Conservation (phyloP, 2,329 filamentous ascomycete genomes). For the Graphilbum sp. region DNA sequence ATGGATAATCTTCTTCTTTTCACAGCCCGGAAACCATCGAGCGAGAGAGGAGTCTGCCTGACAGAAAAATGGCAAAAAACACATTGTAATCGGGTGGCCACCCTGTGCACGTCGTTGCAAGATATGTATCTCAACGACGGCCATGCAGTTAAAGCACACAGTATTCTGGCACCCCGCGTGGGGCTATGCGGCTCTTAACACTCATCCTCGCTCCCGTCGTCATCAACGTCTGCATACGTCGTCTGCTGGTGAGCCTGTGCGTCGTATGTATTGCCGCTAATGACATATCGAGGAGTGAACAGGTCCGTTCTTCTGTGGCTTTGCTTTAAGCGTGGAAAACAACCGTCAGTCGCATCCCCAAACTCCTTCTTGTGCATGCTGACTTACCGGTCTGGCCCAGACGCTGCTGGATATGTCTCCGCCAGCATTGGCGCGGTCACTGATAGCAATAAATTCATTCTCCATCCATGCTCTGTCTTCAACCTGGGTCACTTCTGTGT, state of each 20-base stretch:
- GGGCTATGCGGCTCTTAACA: conserved; percentile 4
- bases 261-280: background rate
- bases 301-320: conserved; percentile 1
- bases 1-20: too few species aligned
- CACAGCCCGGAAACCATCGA: too few species aligned
- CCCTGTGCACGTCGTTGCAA: too few species aligned
- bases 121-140: too few species aligned
- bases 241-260: background rate
- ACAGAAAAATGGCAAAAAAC: too few species aligned
- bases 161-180: too few species aligned
- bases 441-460: background rate
- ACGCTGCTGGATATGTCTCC: background rate
- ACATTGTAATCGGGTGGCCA: too few species aligned
- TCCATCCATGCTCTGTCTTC: conserved; percentile 3
- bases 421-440: background rate
- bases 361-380: too few species aligned
- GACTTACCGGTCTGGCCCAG: conserved; percentile 10
- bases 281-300: conserved; percentile 4
- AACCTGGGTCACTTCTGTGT: background rate
- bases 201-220: conserved; percentile 8
- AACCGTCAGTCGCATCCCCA: too few species aligned
- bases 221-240: conserved; percentile 5
- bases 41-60: too few species aligned
- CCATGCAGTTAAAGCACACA: too few species aligned
- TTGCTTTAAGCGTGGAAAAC: too few species aligned